These are phyloP conservation scores for Microbotryum lychnidis-dioicae DNA, from an alignment of 1,284 basidiomycete genomes.

Conservation along the genomic window DNA sequence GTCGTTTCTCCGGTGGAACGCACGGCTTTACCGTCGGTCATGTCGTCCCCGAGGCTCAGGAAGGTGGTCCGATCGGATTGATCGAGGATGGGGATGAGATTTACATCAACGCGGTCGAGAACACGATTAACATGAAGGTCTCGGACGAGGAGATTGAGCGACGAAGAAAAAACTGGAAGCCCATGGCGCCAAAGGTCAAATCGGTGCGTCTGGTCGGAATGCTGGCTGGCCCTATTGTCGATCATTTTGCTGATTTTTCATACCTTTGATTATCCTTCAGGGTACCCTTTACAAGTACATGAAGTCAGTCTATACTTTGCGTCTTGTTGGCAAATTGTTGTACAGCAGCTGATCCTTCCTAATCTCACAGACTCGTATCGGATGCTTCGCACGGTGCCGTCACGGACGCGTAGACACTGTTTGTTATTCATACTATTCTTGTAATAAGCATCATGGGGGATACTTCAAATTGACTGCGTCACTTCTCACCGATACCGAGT, in stretches of 20 bases:
- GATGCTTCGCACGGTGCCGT: slow-evolving; percentile 84
- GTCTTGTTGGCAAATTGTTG: not conserved
- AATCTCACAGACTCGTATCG: slow-evolving; percentile 35
- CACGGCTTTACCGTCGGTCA: slow-evolving; percentile 88
- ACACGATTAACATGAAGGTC: slow-evolving; percentile 67
- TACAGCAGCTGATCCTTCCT: not conserved
- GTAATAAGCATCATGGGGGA: too few relatives aligned
- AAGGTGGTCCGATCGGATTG: slow-evolving; percentile 83
- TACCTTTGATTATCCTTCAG: not conserved
- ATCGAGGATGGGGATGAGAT: slow-evolving; percentile 69
- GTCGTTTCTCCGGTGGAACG: slow-evolving; percentile 88
- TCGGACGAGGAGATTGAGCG: slow-evolving; percentile 60
- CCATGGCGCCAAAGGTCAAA: slow-evolving; percentile 74
- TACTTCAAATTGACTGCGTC: too few relatives aligned
- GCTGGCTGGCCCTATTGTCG: not conserved
- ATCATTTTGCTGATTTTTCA: not conserved
- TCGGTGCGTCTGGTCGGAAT: not conserved
- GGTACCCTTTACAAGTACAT: slow-evolving; percentile 75
- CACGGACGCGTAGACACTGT: slow-evolving; percentile 56
- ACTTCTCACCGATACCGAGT: too few relatives aligned
- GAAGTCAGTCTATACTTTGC: slow-evolving; percentile 54
- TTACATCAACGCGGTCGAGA: slow-evolving; percentile 55
- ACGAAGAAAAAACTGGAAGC: slow-evolving; percentile 61
- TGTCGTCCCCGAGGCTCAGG: slow-evolving; percentile 60
- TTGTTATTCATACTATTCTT: not conserved